These are phyloP conservation scores for Skeletonema menzelii DNA, from an alignment of 108 stramenopile species.

Conservation along the genomic window DNA sequence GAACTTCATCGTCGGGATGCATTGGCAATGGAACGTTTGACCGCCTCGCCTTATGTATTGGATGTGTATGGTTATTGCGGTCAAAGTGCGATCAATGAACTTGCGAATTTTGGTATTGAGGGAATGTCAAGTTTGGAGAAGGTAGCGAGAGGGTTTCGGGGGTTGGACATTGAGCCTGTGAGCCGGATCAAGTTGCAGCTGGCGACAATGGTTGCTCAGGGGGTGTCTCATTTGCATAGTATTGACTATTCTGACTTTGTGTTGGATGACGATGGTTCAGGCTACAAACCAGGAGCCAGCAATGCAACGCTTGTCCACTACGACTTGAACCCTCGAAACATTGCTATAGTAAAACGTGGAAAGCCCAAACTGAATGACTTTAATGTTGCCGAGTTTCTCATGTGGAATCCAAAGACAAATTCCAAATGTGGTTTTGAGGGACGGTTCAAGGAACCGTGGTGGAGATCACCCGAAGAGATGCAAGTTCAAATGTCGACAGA, in stretches of 20 bases:
- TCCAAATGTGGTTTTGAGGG: conserved; percentile 59
- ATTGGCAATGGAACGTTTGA: conserved; percentile 86
- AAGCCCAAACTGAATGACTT: conserved; percentile 85
- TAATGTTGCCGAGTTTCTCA: conserved; percentile 72
- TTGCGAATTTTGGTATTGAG: conserved; percentile 64
- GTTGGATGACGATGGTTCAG: neutral
- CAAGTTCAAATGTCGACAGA: conserved; percentile 27
- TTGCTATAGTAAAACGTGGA: conserved; percentile 70
- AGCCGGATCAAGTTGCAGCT: conserved; percentile 69
- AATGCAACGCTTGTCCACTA: conserved; percentile 82
- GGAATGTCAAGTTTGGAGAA: conserved; percentile 62
- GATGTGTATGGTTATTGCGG: conserved; percentile 88
- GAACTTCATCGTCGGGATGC: conserved; percentile 86
- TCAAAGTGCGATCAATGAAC: conserved; percentile 84
- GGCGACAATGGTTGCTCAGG: conserved; percentile 67
- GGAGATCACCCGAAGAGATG: conserved; percentile 86
- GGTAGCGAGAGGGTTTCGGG: conserved; percentile 60
- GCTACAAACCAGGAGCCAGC: neutral
- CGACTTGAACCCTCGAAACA: conserved; percentile 83
- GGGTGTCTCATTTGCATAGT: conserved; percentile 77
- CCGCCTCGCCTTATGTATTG: conserved; percentile 72
- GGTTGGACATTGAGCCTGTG: conserved; percentile 46
- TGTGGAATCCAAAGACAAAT: conserved; percentile 41
- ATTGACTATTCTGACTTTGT: conserved; percentile 51
- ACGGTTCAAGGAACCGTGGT: conserved; percentile 75